Conservation (phyloP, 208 protist species). For the Herpetomonas muscarum region DNA sequence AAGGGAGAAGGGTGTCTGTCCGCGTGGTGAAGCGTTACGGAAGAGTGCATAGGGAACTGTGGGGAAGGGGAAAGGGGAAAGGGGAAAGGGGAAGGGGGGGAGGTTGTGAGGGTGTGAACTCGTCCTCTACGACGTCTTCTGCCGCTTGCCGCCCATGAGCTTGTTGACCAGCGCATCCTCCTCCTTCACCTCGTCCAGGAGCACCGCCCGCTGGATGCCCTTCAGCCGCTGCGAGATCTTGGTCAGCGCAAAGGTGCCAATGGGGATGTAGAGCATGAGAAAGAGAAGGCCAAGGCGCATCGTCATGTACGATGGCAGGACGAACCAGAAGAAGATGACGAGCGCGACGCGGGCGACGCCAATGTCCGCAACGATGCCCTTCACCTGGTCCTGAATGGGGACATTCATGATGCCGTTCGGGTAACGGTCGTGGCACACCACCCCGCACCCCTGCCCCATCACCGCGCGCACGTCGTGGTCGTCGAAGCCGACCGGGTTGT, state of each 20-base stretch:
- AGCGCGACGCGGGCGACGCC: conserved; percentile 16
- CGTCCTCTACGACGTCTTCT: neutral
- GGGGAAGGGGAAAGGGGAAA: neutral
- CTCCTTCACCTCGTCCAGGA: conserved; percentile 5
- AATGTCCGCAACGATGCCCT: conserved; percentile 12
- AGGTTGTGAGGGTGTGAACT: neutral
- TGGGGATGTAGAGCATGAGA: conserved; percentile 4
- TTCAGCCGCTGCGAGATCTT: conserved; percentile 10
- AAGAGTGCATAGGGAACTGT: too few relatives aligned
- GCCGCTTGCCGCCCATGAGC: neutral
- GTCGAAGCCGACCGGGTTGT: conserved; percentile 66
- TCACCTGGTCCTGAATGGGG: conserved; percentile 8
- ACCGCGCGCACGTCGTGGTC: conserved; percentile 46
- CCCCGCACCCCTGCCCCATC: conserved; percentile 36
- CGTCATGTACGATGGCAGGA: conserved; percentile 13
- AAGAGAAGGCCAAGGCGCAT: conserved; percentile 1
- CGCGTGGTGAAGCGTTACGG: too few relatives aligned
- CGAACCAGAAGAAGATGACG: conserved; percentile 17
- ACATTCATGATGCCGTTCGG: conserved; percentile 8
- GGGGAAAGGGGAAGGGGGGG: conserved; percentile 3
- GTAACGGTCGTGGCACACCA: conserved; percentile 56
- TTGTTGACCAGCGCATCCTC: conserved; percentile 3
- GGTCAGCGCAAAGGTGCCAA: conserved; percentile 19
- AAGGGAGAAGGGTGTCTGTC: too few relatives aligned
- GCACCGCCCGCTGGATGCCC: neutral